Base-by-base conservation (phyloP, 2,329 filamentous ascomycete species). In the Cercospora zeina region DNA sequence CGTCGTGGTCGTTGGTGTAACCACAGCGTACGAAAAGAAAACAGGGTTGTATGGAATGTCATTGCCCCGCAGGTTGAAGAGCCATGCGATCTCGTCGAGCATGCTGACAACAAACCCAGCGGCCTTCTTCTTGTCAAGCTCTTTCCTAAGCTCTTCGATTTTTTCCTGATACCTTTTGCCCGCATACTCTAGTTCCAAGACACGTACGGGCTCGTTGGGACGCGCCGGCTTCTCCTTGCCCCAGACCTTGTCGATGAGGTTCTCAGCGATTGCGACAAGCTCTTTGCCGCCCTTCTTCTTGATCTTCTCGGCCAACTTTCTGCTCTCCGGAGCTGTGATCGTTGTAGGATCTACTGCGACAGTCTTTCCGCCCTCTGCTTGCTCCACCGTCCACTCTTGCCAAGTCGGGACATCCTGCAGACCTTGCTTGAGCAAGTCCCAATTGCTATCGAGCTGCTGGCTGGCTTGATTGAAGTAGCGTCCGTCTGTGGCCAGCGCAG, bases 21-120 rank as follows among this genome's bases (percentile, higher is more conserved):
- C 81, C 45, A 95, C 84, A 49, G 93, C 93, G 72, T 97, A 99
- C 14, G 93, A 95, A 78, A 97, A 97, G 81, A 99, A 97, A 54
- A 99, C 95, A 0, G 95, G 95, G 74, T 99, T 99, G 80, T 95
- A 99, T 0, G 92, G 91, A 67, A 99, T 97, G 74, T 97, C 95
- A 75, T 84, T 95, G 70, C 95, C 95, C 69, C 95, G 87, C 54
- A 99, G 80, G 77, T 99, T 99, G 81, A 97, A 97, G n/a, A 99
- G 83, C 95, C 95, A 99, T 10, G 95, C 95, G 70, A 97, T 87
- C 77, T 99, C 95, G 72, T 99, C 95, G 47, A 99, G 85, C 87
- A 96, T 93, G 5, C 93, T 97, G 50, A 97, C 86, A 54, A 97
- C 87, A 69, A 97, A 91, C 1, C 91, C 93, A 16, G 88, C 84